phyloP scores from a whole-genome alignment of 768 basidiomycete genomes.

The Plicaturopsis crispa region DNA sequence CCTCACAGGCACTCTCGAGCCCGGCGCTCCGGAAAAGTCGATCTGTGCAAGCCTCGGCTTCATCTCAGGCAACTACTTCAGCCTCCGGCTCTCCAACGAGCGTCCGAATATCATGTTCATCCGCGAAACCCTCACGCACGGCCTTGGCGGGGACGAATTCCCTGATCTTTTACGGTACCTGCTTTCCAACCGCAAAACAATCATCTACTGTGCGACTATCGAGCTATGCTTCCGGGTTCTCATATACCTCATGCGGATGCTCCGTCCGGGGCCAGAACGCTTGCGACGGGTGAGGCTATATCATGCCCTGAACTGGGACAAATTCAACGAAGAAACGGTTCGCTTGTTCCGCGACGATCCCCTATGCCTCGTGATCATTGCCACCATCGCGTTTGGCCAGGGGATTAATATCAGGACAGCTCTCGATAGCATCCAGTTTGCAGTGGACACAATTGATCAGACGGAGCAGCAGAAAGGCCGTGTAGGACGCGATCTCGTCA shows the following conservation, averaged over 20 bases:
- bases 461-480: constrained; percentile 8
- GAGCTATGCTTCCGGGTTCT: constrained; percentile 6
- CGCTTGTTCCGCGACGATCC: constrained; percentile 6
- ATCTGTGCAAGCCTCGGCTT: constrained; percentile 7
- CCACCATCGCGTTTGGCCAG: constrained; percentile 9
- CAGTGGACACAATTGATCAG: constrained; percentile 3
- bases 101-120: constrained; percentile 7
- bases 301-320: constrained; percentile 5
- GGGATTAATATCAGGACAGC: constrained; percentile 8
- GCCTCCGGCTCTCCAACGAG: constrained; percentile 7
- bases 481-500: constrained; percentile 3
- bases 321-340: constrained; percentile 9
- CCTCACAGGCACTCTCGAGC: constrained; percentile 6
- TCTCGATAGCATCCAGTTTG: constrained; percentile 5
- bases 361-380: constrained; percentile 5
- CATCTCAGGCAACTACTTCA: constrained; percentile 1
- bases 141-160: constrained; percentile 3
- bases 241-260: constrained; percentile 5
- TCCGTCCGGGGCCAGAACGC: constrained; percentile 2
- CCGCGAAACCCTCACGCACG: constrained; percentile 2
- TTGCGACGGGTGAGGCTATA: constrained; percentile 7
- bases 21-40: background rate
- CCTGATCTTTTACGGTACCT: constrained; percentile 5
- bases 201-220: constrained; percentile 11
- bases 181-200: constrained; percentile 4